phyloP scores from a whole-genome alignment of 257 asterid species.

The Lithospermum erythrorhizon region DNA sequence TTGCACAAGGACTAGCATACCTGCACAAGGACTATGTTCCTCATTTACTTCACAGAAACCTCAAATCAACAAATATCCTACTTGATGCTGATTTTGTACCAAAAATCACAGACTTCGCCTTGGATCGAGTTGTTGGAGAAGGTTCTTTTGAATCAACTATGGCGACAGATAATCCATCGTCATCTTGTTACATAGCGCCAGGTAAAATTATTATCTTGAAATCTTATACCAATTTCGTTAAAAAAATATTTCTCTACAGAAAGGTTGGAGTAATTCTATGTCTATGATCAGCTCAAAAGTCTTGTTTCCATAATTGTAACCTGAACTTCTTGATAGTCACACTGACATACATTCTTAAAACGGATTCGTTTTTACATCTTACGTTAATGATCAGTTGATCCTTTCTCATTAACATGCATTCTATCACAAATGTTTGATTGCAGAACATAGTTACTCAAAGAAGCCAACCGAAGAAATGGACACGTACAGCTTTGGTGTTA shows the following conservation, averaged over 20 bases:
- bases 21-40: conserved; percentile 71
- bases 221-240: not conserved
- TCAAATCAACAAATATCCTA: conserved; percentile 62
- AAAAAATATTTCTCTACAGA: not conserved
- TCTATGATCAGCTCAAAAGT: too few relatives aligned
- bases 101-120: conserved; percentile 59
- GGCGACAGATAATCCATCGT: conserved; percentile 32
- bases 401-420: conserved; percentile 3
- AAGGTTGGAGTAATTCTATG: not conserved
- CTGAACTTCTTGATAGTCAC: too few relatives aligned
- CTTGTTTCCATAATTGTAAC: too few relatives aligned
- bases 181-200: conserved; percentile 69
- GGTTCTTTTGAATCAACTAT: conserved; percentile 34
- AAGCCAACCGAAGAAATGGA: conserved; percentile 59
- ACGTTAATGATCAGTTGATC: too few relatives aligned
- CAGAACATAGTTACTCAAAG: conserved; percentile 61
- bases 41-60: conserved; percentile 56
- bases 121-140: conserved; percentile 59
- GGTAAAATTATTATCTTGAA: conserved; percentile 27
- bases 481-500: conserved; percentile 60
- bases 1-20: conserved; percentile 79
- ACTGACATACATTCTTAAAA: too few relatives aligned
- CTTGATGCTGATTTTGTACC: conserved; percentile 68
- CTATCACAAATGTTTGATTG: not conserved
- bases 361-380: too few relatives aligned